A percentile compares a stretch with the other conserved stretches of the same genome.
Evolutionary conservation across 2,329 filamentous ascomycete species (phyloP).

Genomic region (Trichoderma hamatum): DNA sequence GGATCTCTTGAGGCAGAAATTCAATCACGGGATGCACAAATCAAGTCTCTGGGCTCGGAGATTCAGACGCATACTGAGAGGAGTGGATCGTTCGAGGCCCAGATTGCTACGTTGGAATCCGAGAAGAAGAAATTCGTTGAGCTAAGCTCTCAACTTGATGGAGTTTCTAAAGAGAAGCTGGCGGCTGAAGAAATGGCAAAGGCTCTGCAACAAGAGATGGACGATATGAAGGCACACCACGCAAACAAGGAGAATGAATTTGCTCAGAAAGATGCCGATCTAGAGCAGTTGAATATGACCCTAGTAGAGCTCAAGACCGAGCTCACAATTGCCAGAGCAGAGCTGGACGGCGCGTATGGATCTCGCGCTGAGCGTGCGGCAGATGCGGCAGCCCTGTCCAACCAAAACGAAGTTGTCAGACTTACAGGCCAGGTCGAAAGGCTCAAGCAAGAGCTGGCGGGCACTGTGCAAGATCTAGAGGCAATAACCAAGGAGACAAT

Average conservation of each 20-base stretch:
- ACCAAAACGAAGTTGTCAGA: constrained; percentile 48
- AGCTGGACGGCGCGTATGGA: constrained; percentile 65
- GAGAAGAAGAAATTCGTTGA: constrained; percentile 35
- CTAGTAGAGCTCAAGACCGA: constrained; percentile 64
- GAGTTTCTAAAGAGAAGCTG: constrained; percentile 34
- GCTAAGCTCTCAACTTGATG: constrained; percentile 40
- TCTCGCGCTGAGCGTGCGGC: constrained; percentile 61
- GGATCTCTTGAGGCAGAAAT: constrained; percentile 46
- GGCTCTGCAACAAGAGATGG: constrained; percentile 35
- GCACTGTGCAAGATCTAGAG: constrained; percentile 56
- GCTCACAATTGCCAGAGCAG: constrained; percentile 62
- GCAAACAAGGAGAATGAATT: constrained; percentile 47
- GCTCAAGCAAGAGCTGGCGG: constrained; percentile 54
- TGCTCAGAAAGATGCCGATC: constrained; percentile 54
- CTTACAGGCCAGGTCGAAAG: constrained; percentile 53
- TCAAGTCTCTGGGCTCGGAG: constrained; percentile 41
- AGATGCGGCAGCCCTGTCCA: constrained; percentile 59
- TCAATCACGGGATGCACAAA: constrained; percentile 44
- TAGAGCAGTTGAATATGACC: constrained; percentile 55
- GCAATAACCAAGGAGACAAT: constrained; percentile 57
- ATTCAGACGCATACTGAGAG: constrained; percentile 45
- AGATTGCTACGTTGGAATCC: constrained; percentile 28
- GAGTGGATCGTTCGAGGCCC: constrained; percentile 46
- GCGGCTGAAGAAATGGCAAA: constrained; percentile 37
- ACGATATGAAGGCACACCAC: constrained; percentile 28